Base-by-base conservation (phyloP, 2,329 filamentous ascomycete species). In the Talaromyces atroroseus region DNA sequence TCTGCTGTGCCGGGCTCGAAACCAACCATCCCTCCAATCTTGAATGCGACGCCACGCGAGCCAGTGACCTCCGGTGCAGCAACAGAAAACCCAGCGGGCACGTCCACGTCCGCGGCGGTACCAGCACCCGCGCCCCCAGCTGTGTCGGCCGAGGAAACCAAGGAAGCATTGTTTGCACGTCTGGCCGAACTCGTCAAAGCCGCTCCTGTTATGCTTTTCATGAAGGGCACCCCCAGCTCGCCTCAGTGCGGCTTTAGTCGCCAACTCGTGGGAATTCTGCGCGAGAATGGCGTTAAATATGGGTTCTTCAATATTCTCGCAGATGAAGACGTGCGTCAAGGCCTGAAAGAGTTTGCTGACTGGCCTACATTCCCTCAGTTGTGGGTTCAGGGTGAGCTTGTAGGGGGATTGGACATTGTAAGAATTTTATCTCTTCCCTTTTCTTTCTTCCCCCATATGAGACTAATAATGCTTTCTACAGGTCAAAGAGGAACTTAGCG, bases 291-390 rank as follows among this genome's bases (percentile, higher is more conserved):
- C 50, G 88, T 99, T 59, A 90, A 95, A 71, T 99, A 97, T 72
- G 94, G 94, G 20, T 99, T 99, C 80, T 99, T 99, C 80, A 97
- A 99, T 71, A 99, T 99, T 62, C 76, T 99, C 65, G 94, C 94
- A 61, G 94, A 99, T 71, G 92, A 99, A 67, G 92, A 97, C 73
- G 94, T 99, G 49, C 83, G 94, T 59, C 92, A 97, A 76, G 94
- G 94, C 0, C 76, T 99, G 68, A 99, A 99, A 81, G 90, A 94
- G 75, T 97, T 86, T 71, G 91, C 91, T n/a, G 94, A 97, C 60
- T 99, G 94, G 94, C 94, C 94, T 10, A 99, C 94, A 0, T 99
- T 90, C 74, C 94, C 94, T 20, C 94, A 99, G 74, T 77, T 99
- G 60, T 99, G 92, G 86, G 84, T 95, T 12, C 83, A 87, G 59